Evolutionary conservation across 805 yeast species (phyloP).

Genomic region (Scheffersomyces spartinae): DNA sequence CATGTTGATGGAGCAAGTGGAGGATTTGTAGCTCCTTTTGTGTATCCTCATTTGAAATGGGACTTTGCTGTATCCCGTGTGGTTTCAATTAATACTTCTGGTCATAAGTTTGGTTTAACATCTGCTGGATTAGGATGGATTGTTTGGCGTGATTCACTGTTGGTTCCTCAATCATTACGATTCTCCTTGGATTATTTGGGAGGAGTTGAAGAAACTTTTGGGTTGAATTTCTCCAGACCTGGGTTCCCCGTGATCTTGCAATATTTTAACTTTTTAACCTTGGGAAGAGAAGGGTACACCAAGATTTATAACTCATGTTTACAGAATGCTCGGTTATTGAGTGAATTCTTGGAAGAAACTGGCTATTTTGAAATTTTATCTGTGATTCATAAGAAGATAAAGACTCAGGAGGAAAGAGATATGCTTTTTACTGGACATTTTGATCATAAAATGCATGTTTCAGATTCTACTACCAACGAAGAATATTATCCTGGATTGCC

Average conservation of each 20-base stretch:
- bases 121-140: constrained; percentile 93
- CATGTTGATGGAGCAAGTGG: constrained; percentile 95
- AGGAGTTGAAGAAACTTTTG: constrained; percentile 79
- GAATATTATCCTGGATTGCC: constrained; percentile 70
- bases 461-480: constrained; percentile 20
- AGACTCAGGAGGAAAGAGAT: constrained; percentile 7
- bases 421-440: constrained; percentile 9
- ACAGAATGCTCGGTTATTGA: constrained; percentile 60
- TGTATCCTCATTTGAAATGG: constrained; percentile 70
- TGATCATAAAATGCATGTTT: constrained; percentile 1
- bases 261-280: constrained; percentile 64
- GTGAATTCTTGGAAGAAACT: constrained; percentile 51
- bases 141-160: constrained; percentile 56
- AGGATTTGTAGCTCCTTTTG: constrained; percentile 79
- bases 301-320: constrained; percentile 51
- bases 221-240: constrained; percentile 82
- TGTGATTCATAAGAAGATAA: constrained; percentile 55
- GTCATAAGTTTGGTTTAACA: constrained; percentile 86
- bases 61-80: constrained; percentile 74
- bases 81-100: constrained; percentile 76
- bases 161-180: constrained; percentile 59
- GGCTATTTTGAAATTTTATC: constrained; percentile 64
- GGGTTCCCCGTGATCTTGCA: constrained; percentile 87
- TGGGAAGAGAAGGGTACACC: constrained; percentile 65
- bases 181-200: constrained; percentile 80